A percentile compares a stretch with the other conserved stretches of the same genome.
Conservation (phyloP, 768 basidiomycete genomes). For the Tricholoma matsutake region DNA sequence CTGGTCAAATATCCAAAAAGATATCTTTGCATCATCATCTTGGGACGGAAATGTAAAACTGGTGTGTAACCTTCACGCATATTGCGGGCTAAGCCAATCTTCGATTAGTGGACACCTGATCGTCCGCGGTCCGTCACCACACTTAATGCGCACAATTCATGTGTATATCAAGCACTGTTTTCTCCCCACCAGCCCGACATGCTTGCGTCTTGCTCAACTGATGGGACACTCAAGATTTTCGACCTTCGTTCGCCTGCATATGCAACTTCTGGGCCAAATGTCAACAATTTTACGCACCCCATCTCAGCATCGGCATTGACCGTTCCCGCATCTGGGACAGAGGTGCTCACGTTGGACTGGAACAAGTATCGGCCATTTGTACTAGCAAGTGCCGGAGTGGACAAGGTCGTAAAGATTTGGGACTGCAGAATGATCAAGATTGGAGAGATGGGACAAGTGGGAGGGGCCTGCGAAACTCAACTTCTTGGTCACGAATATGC, state of each 20-base stretch:
- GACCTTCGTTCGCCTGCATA: conserved; percentile 70
- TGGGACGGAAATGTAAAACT: conserved; percentile 93
- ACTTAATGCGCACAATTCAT: conserved; percentile 77
- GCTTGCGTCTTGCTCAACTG: conserved; percentile 80
- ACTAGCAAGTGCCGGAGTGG: conserved; percentile 77
- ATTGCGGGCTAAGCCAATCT: neutral
- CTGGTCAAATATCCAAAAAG: conserved; percentile 93
- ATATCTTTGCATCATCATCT: conserved; percentile 79
- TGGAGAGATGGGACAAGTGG: conserved; percentile 54
- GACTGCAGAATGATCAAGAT: conserved; percentile 83
- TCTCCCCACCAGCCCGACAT: conserved; percentile 88
- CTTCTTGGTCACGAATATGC: conserved; percentile 88
- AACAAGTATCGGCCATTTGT: conserved; percentile 85
- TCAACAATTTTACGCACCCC: conserved; percentile 62
- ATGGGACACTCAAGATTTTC: conserved; percentile 82
- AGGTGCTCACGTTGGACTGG: conserved; percentile 85
- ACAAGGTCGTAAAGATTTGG: conserved; percentile 75
- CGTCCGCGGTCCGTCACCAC: conserved; percentile 76
- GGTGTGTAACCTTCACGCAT: conserved; percentile 42
- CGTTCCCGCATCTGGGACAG: conserved; percentile 72
- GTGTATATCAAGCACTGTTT: conserved; percentile 89
- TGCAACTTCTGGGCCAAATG: conserved; percentile 42
- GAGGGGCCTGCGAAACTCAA: conserved; percentile 67
- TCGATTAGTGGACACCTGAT: conserved; percentile 80
- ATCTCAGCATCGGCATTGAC: conserved; percentile 71